A percentile compares a stretch with the other conserved stretches of the same genome.
Evolutionary conservation across 495 filamentous ascomycete genomes (phyloP).

Genomic region (Daldinia caldariorum): DNA sequence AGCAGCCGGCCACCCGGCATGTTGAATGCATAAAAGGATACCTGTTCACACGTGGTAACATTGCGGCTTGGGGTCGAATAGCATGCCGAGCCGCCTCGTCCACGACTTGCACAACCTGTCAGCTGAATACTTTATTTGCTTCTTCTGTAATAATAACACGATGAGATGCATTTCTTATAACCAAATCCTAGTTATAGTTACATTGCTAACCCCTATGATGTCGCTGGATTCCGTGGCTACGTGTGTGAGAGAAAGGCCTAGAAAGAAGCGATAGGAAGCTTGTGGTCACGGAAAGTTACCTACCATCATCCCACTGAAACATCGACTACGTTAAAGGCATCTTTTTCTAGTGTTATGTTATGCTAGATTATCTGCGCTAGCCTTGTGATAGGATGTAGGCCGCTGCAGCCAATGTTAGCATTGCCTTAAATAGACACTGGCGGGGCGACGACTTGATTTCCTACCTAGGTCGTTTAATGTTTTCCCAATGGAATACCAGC

Average conservation of each 20-base stretch:
- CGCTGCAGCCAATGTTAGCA: background rate
- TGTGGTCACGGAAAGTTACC: background rate
- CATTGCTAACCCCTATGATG: background rate
- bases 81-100: conserved; percentile 5
- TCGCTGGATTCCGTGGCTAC: background rate
- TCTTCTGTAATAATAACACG: background rate
- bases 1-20: conserved; percentile 5
- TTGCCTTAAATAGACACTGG: background rate
- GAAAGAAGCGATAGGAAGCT: background rate
- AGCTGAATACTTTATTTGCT: background rate
- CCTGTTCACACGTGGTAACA: conserved; percentile 30
- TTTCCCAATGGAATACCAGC: background rate
- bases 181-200: background rate
- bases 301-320: background rate
- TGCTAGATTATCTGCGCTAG: background rate
- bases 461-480: too few relatives aligned
- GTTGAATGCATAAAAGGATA: conserved; percentile 22
- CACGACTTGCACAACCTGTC: background rate
- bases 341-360: background rate
- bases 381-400: background rate
- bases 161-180: background rate
- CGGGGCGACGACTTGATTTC: background rate
- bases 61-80: conserved; percentile 12
- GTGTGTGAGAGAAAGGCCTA: background rate
- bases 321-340: background rate